Evolutionary conservation across 768 basidiomycete genomes (phyloP).

Genomic region (Podaxis sp.): DNA sequence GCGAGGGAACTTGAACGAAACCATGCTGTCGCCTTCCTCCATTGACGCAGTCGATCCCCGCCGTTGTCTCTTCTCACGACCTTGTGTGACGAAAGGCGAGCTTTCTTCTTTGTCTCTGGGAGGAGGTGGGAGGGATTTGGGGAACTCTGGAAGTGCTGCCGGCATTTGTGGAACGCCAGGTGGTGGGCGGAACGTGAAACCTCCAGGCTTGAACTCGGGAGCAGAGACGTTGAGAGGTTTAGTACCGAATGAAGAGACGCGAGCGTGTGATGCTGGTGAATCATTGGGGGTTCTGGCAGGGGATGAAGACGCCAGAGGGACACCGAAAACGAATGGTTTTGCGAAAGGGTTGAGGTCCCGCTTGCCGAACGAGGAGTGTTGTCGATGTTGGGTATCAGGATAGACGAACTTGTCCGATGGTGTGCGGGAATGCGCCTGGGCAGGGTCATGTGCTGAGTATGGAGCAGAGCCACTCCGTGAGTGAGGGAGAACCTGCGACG

Average conservation of each 20-base stretch:
- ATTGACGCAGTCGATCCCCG: constrained; percentile 44
- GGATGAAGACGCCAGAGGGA: constrained; percentile 28
- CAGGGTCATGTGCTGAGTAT: constrained; percentile 59
- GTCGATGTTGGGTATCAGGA: constrained; percentile 19
- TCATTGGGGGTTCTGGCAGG: constrained; percentile 25
- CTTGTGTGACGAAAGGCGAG: constrained; percentile 54
- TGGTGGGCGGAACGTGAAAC: constrained; percentile 78
- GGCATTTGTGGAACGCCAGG: constrained; percentile 62
- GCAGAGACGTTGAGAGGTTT: constrained; percentile 79
- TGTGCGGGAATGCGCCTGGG: constrained; percentile 61
- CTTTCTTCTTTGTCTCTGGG: constrained; percentile 28
- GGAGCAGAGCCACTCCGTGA: constrained; percentile 64
- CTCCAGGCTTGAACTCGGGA: constrained; percentile 74
- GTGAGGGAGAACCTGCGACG: constrained; percentile 55
- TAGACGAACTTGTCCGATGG: constrained; percentile 35
- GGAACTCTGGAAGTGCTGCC: constrained; percentile 22
- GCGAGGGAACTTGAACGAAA: constrained; percentile 75
- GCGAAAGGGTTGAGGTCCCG: constrained; percentile 72
- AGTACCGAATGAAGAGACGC: constrained; percentile 46
- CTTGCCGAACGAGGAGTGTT: constrained; percentile 23
- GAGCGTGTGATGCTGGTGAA: constrained; percentile 33
- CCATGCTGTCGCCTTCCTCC: constrained; percentile 63
- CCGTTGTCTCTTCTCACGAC: constrained; percentile 78
- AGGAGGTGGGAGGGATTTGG: constrained; percentile 27
- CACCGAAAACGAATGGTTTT: constrained; percentile 81